phyloP scores from a whole-genome alignment of 306 rosid species.

The peach (Prunus persica) region DNA sequence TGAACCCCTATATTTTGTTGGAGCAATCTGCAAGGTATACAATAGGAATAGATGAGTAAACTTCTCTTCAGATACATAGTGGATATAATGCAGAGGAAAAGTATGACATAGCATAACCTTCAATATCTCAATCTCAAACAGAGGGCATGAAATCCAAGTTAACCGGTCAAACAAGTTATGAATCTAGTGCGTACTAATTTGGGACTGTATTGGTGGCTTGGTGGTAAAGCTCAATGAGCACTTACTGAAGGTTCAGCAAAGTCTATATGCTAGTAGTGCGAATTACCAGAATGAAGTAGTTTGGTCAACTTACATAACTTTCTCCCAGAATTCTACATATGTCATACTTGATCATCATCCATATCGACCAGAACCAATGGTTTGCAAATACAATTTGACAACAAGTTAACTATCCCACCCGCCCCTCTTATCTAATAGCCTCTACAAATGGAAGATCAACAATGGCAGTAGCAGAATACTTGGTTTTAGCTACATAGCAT shows the following conservation, averaged over 20 bases:
- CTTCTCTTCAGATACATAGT: constrained; percentile 8
- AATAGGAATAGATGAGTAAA: constrained; percentile 11
- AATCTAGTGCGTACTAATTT: background rate
- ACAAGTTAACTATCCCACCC: background rate
- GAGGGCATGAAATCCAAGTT: background rate
- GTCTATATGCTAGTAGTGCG: background rate
- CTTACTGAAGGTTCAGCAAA: background rate
- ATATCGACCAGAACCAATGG: background rate
- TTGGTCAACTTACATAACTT: background rate
- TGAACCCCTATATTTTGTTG: constrained; percentile 86
- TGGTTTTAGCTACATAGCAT: background rate
- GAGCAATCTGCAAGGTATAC: constrained; percentile 61
- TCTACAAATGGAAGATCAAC: background rate
- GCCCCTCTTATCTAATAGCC: background rate
- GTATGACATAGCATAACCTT: constrained; percentile 5
- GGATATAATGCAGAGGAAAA: background rate
- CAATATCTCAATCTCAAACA: background rate
- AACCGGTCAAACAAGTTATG: background rate
- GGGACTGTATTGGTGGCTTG: background rate
- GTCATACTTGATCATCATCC: background rate
- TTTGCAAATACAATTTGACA: background rate
- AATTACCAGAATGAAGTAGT: background rate
- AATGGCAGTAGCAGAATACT: background rate
- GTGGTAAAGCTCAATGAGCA: background rate
- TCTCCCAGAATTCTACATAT: background rate